phyloP scores from a whole-genome alignment of 495 filamentous ascomycete species.

The Rhypophila decipiens region DNA sequence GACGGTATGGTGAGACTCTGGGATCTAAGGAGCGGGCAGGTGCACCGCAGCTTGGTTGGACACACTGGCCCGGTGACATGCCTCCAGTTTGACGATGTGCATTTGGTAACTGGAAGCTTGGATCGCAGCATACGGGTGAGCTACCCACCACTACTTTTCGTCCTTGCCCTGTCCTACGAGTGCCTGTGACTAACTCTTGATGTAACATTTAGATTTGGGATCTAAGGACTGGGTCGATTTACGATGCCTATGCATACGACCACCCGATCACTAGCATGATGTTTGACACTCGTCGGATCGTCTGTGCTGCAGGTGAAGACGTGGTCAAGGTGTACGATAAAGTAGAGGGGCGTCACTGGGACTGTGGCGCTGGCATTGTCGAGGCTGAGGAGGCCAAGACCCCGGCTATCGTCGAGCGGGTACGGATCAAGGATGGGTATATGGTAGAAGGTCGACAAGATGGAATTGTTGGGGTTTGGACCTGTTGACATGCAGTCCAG shows the following conservation, averaged over 20 bases:
- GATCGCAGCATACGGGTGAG: slow-evolving; percentile 92
- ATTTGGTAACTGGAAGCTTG: slow-evolving; percentile 87
- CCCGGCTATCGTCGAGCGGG: slow-evolving; percentile 72
- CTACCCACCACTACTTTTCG: too few species aligned
- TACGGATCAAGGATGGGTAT: slow-evolving; percentile 91
- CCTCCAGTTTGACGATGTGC: slow-evolving; percentile 93
- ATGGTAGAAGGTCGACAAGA: slow-evolving; percentile 84
- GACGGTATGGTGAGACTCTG: slow-evolving; percentile 97
- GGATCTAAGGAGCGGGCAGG: slow-evolving; percentile 94
- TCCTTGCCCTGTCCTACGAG: not conserved
- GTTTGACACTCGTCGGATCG: slow-evolving; percentile 90
- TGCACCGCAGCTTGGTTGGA: slow-evolving; percentile 91
- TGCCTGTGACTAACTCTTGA: not conserved
- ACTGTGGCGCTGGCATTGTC: slow-evolving; percentile 78
- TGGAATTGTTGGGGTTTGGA: slow-evolving; percentile 88
- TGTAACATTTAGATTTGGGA: slow-evolving; percentile 81
- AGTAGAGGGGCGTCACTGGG: slow-evolving; percentile 91
- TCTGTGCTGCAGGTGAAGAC: slow-evolving; percentile 81
- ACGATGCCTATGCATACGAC: slow-evolving; percentile 94
- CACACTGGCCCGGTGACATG: slow-evolving; percentile 95
- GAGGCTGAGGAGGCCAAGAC: slow-evolving; percentile 54
- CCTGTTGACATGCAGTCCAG: too few species aligned
- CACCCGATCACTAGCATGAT: slow-evolving; percentile 93
- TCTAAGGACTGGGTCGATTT: slow-evolving; percentile 90
- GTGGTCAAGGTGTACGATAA: slow-evolving; percentile 98